Conservation (phyloP, 257 asterid species). For the Ilex asprella region DNA sequence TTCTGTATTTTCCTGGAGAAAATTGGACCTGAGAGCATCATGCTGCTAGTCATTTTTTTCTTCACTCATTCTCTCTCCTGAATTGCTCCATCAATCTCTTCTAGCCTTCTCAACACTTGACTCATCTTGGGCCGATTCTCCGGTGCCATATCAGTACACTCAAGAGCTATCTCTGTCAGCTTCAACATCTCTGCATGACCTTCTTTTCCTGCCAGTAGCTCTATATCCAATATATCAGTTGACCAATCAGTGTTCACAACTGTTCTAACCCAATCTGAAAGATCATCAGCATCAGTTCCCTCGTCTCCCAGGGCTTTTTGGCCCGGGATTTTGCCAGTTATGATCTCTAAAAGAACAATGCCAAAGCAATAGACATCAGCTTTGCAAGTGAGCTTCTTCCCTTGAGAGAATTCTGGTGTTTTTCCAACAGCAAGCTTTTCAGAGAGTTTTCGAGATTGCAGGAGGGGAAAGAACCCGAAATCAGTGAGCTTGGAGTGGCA, state of each 20-base stretch:
- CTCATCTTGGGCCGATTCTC: slow-evolving; percentile 46
- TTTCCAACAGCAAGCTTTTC: slow-evolving; percentile 34
- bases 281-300: slow-evolving; percentile 20
- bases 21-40: too few relatives aligned
- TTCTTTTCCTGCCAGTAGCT: slow-evolving; percentile 51
- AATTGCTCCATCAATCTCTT: slow-evolving; percentile 18
- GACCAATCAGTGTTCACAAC: slow-evolving; percentile 60
- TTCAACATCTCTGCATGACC: slow-evolving; percentile 60
- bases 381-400: slow-evolving; percentile 40
- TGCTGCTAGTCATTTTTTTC: too few relatives aligned
- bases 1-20: too few relatives aligned
- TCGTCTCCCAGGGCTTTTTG: background rate
- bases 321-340: slow-evolving; percentile 46
- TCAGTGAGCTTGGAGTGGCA: slow-evolving; percentile 48
- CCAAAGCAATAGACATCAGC: slow-evolving; percentile 74
- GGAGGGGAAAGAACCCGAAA: slow-evolving; percentile 46
- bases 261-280: slow-evolving; percentile 56
- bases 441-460: slow-evolving; percentile 19
- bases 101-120: slow-evolving; percentile 35
- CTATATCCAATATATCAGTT: slow-evolving; percentile 56
- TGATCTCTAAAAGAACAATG: slow-evolving; percentile 45
- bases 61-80: background rate
- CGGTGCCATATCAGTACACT: slow-evolving; percentile 47
- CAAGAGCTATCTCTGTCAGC: slow-evolving; percentile 52
- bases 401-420: slow-evolving; percentile 42